Base-by-base conservation (phyloP, 2,329 filamentous ascomycete genomes). In the Thermothelomyces thermophilus region DNA sequence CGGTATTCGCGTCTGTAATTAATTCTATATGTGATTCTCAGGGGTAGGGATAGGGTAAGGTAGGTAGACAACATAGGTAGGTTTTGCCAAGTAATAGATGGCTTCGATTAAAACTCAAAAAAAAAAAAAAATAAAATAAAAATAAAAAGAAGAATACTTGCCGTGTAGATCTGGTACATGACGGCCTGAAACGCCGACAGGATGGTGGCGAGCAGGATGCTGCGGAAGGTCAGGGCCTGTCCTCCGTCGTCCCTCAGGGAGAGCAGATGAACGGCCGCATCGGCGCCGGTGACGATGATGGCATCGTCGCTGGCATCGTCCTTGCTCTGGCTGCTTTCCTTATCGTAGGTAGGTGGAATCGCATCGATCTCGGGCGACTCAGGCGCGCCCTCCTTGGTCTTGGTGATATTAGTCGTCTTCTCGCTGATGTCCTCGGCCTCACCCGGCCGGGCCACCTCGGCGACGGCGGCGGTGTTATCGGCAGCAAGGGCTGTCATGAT, bases 121-220 rank as follows among this genome's bases (percentile, higher is more conserved):
- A 36, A 17, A 10, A 5, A 5, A 9, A 28, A 28, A 28, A 17
- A n/a, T n/a, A n/a, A n/a, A n/a, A n/a, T n/a, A n/a, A n/a, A n/a
- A 17, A 13, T 41, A 6, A 28, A 14, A 26, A n/a, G 1, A 26
- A 11, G n/a, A 7, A 2, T 58, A 57, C 68, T 60, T 50, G 77
- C 76, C 13, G 60, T 62, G 55, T 80, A 80, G 40, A 80, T 79
- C 59, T 79, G 75, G 44, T 64, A 68, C 72, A 80, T 76, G 37
- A 75, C 71, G 20, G 76, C 73, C 54, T 79, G 75, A 56, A 80
- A 80, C 10, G 68, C 70, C 0, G 75, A 68, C 3, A 80, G 67
- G 2, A 61, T 55, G 0, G 73, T 73, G 2, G 75, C 73, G 41
- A 81, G 54, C 33, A 80, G 57, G 5, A 81, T 51, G 44, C 73